Base-by-base conservation (phyloP, 1,139 yeast species). In the Blastobotrys apis region DNA sequence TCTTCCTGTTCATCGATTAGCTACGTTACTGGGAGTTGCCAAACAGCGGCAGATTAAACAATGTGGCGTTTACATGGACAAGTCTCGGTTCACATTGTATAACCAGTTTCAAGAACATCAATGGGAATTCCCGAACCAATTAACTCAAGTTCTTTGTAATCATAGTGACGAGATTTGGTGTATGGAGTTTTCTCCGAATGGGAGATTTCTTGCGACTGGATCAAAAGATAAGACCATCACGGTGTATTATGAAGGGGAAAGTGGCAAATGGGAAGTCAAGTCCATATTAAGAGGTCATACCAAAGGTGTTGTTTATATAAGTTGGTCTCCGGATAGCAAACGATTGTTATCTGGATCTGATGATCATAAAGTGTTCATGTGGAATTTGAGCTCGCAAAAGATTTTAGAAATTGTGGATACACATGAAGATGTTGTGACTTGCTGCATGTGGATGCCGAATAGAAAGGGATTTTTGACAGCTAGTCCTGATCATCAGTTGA, bases 101-200 rank as follows among this genome's bases (percentile, higher is more conserved):
- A 3, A 33, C 23, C 23, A 19, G 5, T 33, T 33, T 22, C 4
- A 13, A 20, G 10, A 22, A 17, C 23, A 22, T 16, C 19, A 59
- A 5, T 52, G 65, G 5, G 53, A 65, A 27, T 77, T 83, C 52
- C 92, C 92, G 1, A 54, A 56, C 6, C 41, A 37, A 3, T 62
- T 68, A 2, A 53, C 68, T 2, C 67, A 68, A 40, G 62, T 69
- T 0, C 55, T 87, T 19, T 59, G 66, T 2, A 69, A 72, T 42
- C 94, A 85, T 58, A 65, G 69, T 0, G 80, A 83, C 54, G 96
- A 90, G 60, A 94, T 86, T 4, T 90, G 97, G 97, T 82, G 73
- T 57, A 71, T 84, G 13, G 77, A 77, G 48, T 88, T 86, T 59
- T 83, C 94, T 2, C 86, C 88, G 33, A 74, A 76, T 64, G 97